Evolutionary conservation across 2,329 filamentous ascomycete species (phyloP), one percentile per base, ranked within the genome.

Genomic region (Paradendryphiella salina): DNA sequence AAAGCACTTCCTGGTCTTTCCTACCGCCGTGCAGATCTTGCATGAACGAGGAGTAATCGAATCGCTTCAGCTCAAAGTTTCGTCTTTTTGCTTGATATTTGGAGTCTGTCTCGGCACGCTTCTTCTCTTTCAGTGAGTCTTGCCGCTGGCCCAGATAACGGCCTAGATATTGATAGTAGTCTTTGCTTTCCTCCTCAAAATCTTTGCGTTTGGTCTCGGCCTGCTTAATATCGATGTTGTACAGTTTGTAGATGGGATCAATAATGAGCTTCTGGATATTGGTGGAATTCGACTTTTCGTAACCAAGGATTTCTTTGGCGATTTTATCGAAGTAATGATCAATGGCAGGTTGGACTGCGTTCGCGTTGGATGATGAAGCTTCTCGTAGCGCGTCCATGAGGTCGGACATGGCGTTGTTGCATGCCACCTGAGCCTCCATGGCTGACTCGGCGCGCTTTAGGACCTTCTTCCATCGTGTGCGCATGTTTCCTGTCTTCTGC

Each of bases 241-340:
- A 99, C 11, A 99, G 79, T 74, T 90, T 96, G 59, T 84, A 86
- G 60, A 99, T 83, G 1, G 95, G 95, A 35, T 99, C 94, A 60
- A 99, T 96, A 66, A 99, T 92, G 45, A 96, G 87, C 69, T 86
- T 93, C 66, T 96, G 92, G 28, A 99, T 80, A 64, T 96, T 93
- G 32, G 78, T 65, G 0, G 89, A 86, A 69, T 96, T 97, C 58
- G 89, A 85, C 55, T 85, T 86, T 74, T 99, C 92, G 69, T 96
- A 97, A 0, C 78, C 74, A 31, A 96, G 76, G 37, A 99, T 96
- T 69, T 97, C 90, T 54, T 87, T 86, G 3, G 93, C 92, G 60
- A 96, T 97, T 66, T 92, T 96, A 74, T 97, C 92, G 66, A 97
- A 99, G 71, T 99, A 99, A 73, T 99, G 92, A 56, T 99, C 94